These are phyloP conservation scores for Limnanthes douglasii DNA, from an alignment of 345 rosid species.

Conservation along the genomic window DNA sequence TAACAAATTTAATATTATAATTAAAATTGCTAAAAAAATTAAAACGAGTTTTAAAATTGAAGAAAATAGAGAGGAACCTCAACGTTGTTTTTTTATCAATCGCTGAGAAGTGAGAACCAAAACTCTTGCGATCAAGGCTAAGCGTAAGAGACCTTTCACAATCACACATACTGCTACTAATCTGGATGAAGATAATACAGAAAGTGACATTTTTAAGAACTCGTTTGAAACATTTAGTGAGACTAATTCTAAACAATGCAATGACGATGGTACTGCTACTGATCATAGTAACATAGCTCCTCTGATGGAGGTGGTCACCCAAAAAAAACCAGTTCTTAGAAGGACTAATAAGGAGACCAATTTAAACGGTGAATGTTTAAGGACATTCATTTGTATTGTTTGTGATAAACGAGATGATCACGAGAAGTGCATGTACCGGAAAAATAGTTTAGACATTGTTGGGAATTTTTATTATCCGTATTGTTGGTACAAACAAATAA, in stretches of 20 bases:
- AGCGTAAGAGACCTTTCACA: not conserved
- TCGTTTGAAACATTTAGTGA: too few relatives aligned
- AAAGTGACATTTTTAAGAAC: too few relatives aligned
- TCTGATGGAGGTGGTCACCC: not conserved
- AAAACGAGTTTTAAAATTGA: too few relatives aligned
- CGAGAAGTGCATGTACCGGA: constrained; percentile 14
- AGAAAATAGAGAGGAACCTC: not conserved
- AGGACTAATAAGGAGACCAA: not conserved
- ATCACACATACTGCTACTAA: not conserved
- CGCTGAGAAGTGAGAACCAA: constrained; percentile 1
- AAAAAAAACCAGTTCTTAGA: not conserved
- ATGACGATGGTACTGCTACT: not conserved
- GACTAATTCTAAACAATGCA: constrained; percentile 10
- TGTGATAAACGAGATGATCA: constrained; percentile 24
- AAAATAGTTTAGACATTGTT: constrained; percentile 21
- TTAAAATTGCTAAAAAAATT: too few relatives aligned
- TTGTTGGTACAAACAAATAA: constrained; percentile 36
- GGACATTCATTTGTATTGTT: constrained; percentile 12
- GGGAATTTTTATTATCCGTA: constrained; percentile 52
- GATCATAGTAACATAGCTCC: not conserved
- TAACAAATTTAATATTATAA: too few relatives aligned
- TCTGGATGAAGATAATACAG: not conserved
- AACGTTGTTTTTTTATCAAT: not conserved
- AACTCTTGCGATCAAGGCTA: constrained; percentile 2
- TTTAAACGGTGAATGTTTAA: constrained; percentile 4